These are phyloP conservation scores for Botrytis deweyae DNA, from an alignment of 2,329 filamentous ascomycete genomes.

Conservation along the genomic window DNA sequence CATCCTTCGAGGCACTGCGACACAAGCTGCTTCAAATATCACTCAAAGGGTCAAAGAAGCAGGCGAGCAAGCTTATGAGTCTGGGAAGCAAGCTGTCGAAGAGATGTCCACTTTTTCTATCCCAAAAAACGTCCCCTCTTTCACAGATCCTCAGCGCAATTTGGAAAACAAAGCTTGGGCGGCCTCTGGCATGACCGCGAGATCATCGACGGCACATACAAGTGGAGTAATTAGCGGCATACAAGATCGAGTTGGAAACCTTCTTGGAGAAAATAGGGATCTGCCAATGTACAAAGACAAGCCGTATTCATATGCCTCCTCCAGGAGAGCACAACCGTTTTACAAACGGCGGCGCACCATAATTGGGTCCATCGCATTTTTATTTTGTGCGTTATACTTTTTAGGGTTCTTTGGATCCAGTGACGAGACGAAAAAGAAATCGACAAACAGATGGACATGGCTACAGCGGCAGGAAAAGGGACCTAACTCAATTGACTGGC, in stretches of 20 bases:
- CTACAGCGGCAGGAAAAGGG: conserved; percentile 50
- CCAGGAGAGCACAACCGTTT: conserved; percentile 56
- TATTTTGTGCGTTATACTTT: conserved; percentile 66
- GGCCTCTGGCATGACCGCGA: conserved; percentile 48
- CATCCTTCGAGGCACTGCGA: conserved; percentile 51
- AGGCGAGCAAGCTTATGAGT: conserved; percentile 49
- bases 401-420: conserved; percentile 56
- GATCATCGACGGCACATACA: conserved; percentile 35
- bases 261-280: conserved; percentile 60
- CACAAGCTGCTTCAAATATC: conserved; percentile 46
- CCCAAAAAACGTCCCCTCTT: conserved; percentile 69
- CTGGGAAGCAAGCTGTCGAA: conserved; percentile 42
- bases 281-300: conserved; percentile 99
- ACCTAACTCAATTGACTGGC: conserved; percentile 64
- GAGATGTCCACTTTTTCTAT: conserved; percentile 64
- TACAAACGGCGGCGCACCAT: conserved; percentile 65
- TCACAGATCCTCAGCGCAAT: conserved; percentile 62
- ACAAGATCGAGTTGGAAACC: conserved; percentile 60
- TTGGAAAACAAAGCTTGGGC: conserved; percentile 68
- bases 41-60: conserved; percentile 51
- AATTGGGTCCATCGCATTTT: conserved; percentile 50
- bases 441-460: conserved; percentile 57
- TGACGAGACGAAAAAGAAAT: conserved; percentile 37
- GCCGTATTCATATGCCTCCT: conserved; percentile 70
- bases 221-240: conserved; percentile 50